A percentile compares a stretch with the other conserved stretches of the same genome.
These are phyloP conservation scores for Aspergillus fijiensis DNA, from an alignment of 2,329 filamentous ascomycete species.

Conservation along the genomic window DNA sequence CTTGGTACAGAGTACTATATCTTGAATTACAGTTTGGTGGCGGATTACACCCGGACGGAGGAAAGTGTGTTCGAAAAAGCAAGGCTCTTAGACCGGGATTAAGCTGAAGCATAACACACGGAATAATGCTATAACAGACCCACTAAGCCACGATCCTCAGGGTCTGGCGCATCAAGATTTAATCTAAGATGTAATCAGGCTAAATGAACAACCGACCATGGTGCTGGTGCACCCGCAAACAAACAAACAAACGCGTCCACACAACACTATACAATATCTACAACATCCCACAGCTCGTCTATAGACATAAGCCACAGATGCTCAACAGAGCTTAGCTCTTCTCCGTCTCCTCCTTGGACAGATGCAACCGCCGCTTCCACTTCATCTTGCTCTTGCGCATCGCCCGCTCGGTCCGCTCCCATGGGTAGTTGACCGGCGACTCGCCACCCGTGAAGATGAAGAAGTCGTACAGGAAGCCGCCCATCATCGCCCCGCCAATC, in stretches of 20 bases:
- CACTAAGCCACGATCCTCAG: background rate
- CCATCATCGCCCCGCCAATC: constrained; percentile 41
- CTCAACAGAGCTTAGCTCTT: background rate
- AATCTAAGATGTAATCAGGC: background rate
- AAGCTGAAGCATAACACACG: background rate
- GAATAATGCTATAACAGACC: background rate
- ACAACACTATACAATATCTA: background rate
- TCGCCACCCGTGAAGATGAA: constrained; percentile 54
- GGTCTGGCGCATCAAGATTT: background rate
- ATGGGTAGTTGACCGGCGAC: constrained; percentile 53
- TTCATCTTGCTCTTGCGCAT: constrained; percentile 46
- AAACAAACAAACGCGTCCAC: background rate
- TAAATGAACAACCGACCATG: background rate
- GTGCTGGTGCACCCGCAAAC: background rate
- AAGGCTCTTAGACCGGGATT: too few relatives aligned
- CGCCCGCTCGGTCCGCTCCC: constrained; percentile 42
- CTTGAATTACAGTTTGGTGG: too few relatives aligned
- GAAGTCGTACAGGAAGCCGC: constrained; percentile 53
- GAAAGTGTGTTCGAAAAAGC: too few relatives aligned
- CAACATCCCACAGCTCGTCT: background rate
- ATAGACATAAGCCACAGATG: background rate
- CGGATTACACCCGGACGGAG: too few relatives aligned
- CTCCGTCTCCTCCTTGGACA: constrained; percentile 11
- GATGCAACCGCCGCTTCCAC: constrained; percentile 32
- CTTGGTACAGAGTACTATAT: too few relatives aligned